Base-by-base conservation (phyloP, 257 asterid species). In the Ocimum tenuiflorum region DNA sequence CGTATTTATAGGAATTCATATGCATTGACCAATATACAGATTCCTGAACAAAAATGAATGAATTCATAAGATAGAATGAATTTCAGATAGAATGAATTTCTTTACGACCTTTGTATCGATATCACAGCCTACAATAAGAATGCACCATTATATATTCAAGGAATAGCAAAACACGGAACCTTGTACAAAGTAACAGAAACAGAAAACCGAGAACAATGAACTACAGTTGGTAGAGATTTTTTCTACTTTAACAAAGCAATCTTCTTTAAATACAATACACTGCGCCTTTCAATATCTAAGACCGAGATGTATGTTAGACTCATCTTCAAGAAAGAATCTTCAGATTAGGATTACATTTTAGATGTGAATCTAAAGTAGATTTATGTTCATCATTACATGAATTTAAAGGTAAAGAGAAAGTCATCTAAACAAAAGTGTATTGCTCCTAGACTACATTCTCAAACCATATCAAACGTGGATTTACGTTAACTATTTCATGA, bases 1-100 rank as follows among this genome's bases (percentile, higher is more conserved):
- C 96, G 58, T 75, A 85, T 71, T 78, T 81, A 82, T 80, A 85
- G 1, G 87, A 79, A 79, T 81, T 79, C 95, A 83, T 82, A 63
- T 87, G 83, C 89, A 83, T 82, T 36, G 83, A 79, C 95, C 94
- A 89, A 72, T 85, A 87, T 39, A 87, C 76, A 74, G 85, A 71
- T 81, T 81, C 94, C 96, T 89, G 84, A 29, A 65, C 6, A 31
- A 48, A 58, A 65, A 73, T 23, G 22, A 63, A 36, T 36, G 46
- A 29, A 58, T 36, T 68, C 73, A 66, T 67, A 48, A 67, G 61
- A 51, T 10, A 23, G 13, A 20, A 31, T 14, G 27, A 12, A n/a
- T 61, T 20, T 7, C 17, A n/a, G n/a, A n/a, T n/a, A 38, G 13
- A 20, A 31, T 14, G 27, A 12, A n/a, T 61, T 20, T 7, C 17